These are phyloP conservation scores for Perilla frutescens DNA, from an alignment of 257 asterid genomes.

Conservation along the genomic window DNA sequence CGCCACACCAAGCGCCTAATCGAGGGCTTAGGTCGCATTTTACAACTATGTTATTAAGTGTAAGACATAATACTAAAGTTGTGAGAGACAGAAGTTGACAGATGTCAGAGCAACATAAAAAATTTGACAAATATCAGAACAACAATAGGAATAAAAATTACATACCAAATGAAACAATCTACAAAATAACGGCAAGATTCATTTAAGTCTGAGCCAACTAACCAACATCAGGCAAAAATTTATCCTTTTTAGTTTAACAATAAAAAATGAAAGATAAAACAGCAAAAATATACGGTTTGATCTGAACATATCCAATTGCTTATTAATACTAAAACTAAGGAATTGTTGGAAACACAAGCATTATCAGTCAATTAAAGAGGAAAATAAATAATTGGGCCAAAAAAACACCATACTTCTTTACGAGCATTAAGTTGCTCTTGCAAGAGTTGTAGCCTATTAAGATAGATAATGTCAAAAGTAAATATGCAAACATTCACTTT, in stretches of 20 bases:
- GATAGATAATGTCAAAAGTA: slow-evolving; percentile 88
- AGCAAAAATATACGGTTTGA: background rate
- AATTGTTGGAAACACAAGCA: slow-evolving; percentile 7
- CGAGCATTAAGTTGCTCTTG: slow-evolving; percentile 85
- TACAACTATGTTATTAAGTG: no score
- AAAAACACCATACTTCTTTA: slow-evolving; percentile 67
- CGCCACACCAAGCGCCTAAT: no score
- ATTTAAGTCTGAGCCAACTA: background rate
- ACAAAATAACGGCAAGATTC: background rate
- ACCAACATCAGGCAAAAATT: background rate
- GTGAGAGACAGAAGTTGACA: no score
- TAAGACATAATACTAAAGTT: no score
- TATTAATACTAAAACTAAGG: no score
- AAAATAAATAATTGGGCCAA: slow-evolving; percentile 5
- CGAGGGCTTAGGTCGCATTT: no score
- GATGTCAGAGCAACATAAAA: background rate
- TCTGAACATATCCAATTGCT: no score
- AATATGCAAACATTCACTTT: slow-evolving; percentile 86
- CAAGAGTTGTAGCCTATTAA: slow-evolving; percentile 81
- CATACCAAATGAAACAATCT: slow-evolving; percentile 12
- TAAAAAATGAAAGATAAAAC: slow-evolving; percentile 16
- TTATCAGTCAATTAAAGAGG: slow-evolving; percentile 20
- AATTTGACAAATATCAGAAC: no score
- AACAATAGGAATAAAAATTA: background rate
- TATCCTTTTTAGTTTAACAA: background rate